Evolutionary conservation across 2,329 filamentous ascomycete species (phyloP).

Genomic region (Talaromyces sp.): DNA sequence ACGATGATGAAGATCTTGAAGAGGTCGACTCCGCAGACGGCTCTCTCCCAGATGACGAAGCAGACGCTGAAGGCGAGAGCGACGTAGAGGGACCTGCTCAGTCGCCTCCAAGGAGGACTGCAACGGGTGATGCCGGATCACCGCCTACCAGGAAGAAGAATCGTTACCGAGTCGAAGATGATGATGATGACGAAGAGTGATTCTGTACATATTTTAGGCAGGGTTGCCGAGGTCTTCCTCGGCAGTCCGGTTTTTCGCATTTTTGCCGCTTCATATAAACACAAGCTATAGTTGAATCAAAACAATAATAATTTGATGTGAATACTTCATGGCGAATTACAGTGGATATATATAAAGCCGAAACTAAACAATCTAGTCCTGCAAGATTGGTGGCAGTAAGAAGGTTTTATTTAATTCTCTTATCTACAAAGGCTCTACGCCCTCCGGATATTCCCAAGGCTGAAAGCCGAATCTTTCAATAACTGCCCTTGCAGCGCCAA

Average conservation of each 20-base stretch:
- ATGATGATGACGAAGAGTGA: conserved; percentile 38
- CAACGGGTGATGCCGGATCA: conserved; percentile 22
- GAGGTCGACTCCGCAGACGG: conserved; percentile 41
- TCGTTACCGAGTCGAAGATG: conserved; percentile 44
- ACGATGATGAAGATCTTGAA: conserved; percentile 45
- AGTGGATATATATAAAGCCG: background rate
- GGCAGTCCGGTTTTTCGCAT: background rate
- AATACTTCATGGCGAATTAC: background rate
- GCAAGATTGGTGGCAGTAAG: background rate
- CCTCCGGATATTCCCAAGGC: conserved; percentile 29
- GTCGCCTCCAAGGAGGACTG: conserved; percentile 15
- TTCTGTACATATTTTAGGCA: background rate
- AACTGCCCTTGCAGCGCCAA: conserved; percentile 28
- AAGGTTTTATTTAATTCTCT: background rate
- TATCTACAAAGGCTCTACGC: conserved; percentile 10
- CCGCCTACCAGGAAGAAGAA: conserved; percentile 42
- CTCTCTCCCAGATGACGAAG: conserved; percentile 38
- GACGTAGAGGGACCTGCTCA: conserved; percentile 23
- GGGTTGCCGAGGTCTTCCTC: background rate
- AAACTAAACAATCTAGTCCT: background rate
- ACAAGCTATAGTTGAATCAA: background rate
- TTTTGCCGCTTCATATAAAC: background rate
- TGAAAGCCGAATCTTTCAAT: conserved; percentile 32
- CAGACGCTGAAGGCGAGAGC: conserved; percentile 42
- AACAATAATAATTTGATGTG: background rate